Evolutionary conservation across 164 flowering plant genomes (phyloP).

Genomic region (Piper betle): DNA sequence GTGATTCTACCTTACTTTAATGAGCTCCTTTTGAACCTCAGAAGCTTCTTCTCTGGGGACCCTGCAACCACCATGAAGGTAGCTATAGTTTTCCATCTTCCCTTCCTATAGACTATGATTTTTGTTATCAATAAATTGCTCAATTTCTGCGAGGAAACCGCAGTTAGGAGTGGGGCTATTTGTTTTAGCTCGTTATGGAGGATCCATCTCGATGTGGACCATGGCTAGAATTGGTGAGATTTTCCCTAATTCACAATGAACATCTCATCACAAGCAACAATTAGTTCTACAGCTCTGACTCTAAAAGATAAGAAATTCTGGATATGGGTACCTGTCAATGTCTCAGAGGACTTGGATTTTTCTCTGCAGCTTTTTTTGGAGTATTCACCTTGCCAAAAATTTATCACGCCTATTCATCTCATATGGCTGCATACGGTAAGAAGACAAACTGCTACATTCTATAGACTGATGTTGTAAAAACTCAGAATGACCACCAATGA

Average conservation of each 20-base stretch:
- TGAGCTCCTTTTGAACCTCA: slow-evolving; percentile 48
- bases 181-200: slow-evolving; percentile 69
- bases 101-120: too few species aligned
- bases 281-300: too few species aligned
- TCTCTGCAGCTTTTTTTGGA: slow-evolving; percentile 64
- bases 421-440: slow-evolving; percentile 50
- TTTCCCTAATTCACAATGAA: neutral
- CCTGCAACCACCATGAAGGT: slow-evolving; percentile 91
- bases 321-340: neutral
- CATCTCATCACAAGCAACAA: too few species aligned
- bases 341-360: too few species aligned
- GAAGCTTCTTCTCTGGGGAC: slow-evolving; percentile 71
- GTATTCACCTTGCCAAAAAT: slow-evolving; percentile 73
- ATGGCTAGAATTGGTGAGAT: slow-evolving; percentile 58
- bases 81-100: neutral
- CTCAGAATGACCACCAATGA: neutral
- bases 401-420: slow-evolving; percentile 51
- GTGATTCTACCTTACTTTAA: slow-evolving; percentile 68
- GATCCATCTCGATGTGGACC: slow-evolving; percentile 81
- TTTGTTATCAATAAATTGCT: too few species aligned
- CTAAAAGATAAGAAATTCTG: neutral
- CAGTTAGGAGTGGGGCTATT: slow-evolving; percentile 78
- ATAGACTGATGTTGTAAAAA: too few species aligned
- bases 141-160: slow-evolving; percentile 7
- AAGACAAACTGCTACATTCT: too few species aligned